Conservation (phyloP, 306 rosid species). For the Chamaecrista fasciculata region DNA sequence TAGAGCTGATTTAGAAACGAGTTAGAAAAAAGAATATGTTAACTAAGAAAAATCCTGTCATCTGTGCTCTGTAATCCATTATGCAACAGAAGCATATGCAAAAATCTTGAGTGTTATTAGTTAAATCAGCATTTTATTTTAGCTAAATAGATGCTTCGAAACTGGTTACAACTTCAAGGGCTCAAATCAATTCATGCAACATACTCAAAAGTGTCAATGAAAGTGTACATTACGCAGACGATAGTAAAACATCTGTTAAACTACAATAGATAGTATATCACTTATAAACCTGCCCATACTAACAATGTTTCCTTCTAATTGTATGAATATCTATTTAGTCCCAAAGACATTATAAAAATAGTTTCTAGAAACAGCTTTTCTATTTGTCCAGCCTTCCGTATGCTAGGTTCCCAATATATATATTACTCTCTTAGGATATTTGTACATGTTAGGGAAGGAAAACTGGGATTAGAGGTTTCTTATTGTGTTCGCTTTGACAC, state of each 20-base stretch:
- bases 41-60: not conserved
- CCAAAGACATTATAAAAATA: not conserved
- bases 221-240: not conserved
- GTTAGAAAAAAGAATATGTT: not conserved
- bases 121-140: not conserved
- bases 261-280: not conserved
- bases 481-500: slow-evolving; percentile 9
- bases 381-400: not conserved
- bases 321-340: not conserved
- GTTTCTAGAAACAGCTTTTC: not conserved
- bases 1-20: not conserved
- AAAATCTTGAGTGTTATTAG: slow-evolving; percentile 6
- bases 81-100: not conserved
- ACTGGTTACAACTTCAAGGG: slow-evolving; percentile 7
- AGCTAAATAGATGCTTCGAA: not conserved
- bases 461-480: not conserved
- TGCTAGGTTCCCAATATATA: not conserved
- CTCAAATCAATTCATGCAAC: slow-evolving; percentile 12
- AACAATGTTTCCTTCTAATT: not conserved
- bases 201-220: slow-evolving; percentile 13
- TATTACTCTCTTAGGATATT: not conserved
- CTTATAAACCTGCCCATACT: not conserved
- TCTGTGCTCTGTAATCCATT: slow-evolving; percentile 1
- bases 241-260: not conserved
- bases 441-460: not conserved